Evolutionary conservation across 2,329 filamentous ascomycete species (phyloP).

Genomic region (Alternaria solani): DNA sequence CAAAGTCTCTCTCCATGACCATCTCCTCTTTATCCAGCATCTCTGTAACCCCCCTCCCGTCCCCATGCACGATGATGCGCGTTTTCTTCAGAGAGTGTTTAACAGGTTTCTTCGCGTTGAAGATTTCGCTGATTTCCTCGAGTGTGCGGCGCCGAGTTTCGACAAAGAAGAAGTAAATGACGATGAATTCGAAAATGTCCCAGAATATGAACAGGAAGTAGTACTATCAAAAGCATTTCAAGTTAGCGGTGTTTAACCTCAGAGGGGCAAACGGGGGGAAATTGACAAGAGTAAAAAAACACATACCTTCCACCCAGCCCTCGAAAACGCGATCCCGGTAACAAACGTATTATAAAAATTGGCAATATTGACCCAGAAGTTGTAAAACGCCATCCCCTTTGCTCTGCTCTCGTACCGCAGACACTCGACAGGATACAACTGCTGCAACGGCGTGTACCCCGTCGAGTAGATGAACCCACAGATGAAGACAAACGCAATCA

Average conservation of each 20-base stretch:
- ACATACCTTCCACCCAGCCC: conserved; percentile 49
- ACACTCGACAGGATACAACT: conserved; percentile 60
- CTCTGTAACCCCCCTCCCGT: conserved; percentile 41
- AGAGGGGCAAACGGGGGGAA: background rate
- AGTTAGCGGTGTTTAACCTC: background rate
- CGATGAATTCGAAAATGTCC: conserved; percentile 53
- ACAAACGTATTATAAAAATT: conserved; percentile 58
- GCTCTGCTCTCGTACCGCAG: conserved; percentile 58
- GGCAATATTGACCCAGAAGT: conserved; percentile 57
- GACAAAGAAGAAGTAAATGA: conserved; percentile 51
- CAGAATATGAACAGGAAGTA: conserved; percentile 54
- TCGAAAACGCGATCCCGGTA: conserved; percentile 51
- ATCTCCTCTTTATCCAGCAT: conserved; percentile 41
- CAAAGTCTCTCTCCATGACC: conserved; percentile 14
- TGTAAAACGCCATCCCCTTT: conserved; percentile 60
- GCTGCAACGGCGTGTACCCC: conserved; percentile 57
- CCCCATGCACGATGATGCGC: conserved; percentile 41
- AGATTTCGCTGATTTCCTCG: conserved; percentile 57
- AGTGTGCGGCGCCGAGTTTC: conserved; percentile 53
- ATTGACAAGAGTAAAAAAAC: background rate
- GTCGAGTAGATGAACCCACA: conserved; percentile 52
- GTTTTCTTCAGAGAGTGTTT: conserved; percentile 45
- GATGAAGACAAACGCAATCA: conserved; percentile 57
- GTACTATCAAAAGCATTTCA: conserved; percentile 28
- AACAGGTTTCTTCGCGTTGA: conserved; percentile 52